A percentile compares a stretch with the other conserved stretches of the same genome.
These are phyloP conservation scores for Naganishia onofrii DNA, from an alignment of 768 basidiomycete species.

Conservation along the genomic window DNA sequence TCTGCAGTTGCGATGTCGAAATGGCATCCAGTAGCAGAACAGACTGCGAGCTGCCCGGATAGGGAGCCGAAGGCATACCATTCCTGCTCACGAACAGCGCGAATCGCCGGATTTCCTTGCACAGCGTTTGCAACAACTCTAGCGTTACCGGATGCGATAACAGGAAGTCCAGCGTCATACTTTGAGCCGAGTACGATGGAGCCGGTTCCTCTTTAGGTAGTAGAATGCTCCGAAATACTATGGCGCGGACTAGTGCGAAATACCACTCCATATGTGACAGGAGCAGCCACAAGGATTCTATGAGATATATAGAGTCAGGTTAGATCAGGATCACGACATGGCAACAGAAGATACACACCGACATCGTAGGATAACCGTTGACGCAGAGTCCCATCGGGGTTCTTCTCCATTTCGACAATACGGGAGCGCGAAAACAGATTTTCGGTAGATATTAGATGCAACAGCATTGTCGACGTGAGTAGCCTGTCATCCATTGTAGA, in stretches of 20 bases:
- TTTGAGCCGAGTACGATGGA: background rate
- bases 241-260: constrained; percentile 10
- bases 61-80: constrained; percentile 4
- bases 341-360: background rate
- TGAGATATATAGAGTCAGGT: background rate
- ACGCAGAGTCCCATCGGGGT: background rate
- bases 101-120: constrained; percentile 13
- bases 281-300: constrained; percentile 23
- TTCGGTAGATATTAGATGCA: constrained; percentile 12
- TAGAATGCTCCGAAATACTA: background rate
- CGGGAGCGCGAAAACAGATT: constrained; percentile 4
- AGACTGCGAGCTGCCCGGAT: constrained; percentile 6
- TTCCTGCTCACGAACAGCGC: constrained; percentile 10
- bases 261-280: constrained; percentile 28
- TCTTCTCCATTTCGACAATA: background rate
- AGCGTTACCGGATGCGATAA: constrained; percentile 3
- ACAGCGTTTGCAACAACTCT: background rate
- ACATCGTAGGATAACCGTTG: constrained; percentile 10
- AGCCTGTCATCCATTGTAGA: constrained; percentile 14
- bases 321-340: background rate
- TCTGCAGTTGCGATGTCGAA: constrained; percentile 11
- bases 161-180: constrained; percentile 8
- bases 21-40: constrained; percentile 5
- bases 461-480: background rate
- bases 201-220: background rate